Evolutionary conservation across 495 filamentous ascomycete genomes (phyloP).

Genomic region (Neurospora africana): DNA sequence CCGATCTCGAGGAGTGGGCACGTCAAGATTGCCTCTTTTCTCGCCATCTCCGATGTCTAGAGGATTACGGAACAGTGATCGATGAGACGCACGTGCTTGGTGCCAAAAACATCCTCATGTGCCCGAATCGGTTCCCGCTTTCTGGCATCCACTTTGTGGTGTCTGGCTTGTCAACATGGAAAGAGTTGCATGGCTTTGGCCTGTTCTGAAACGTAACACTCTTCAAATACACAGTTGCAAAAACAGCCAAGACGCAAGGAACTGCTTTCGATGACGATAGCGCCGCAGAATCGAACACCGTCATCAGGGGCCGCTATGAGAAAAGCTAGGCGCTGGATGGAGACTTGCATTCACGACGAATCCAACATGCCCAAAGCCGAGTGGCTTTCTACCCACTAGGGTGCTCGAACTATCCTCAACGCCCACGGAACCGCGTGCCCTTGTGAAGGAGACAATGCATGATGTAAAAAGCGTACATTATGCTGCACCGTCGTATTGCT

Average conservation of each 20-base stretch:
- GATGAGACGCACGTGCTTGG: not conserved
- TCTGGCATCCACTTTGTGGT: not conserved
- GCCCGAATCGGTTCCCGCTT: not conserved
- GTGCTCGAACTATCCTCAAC: not conserved
- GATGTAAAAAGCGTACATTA: not conserved
- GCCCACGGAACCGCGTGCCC: not conserved
- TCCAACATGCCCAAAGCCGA: not conserved
- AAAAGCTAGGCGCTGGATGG: not conserved
- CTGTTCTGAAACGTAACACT: not conserved
- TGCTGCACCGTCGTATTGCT: not conserved
- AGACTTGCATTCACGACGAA: not conserved
- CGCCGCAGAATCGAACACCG: not conserved
- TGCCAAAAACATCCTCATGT: not conserved
- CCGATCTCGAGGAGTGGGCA: not conserved
- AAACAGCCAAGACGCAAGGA: no score
- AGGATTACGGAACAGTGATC: not conserved
- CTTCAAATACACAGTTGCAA: not conserved
- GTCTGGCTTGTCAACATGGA: not conserved
- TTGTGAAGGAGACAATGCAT: not conserved
- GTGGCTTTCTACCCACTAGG: not conserved
- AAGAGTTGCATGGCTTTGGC: not conserved
- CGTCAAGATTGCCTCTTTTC: not conserved
- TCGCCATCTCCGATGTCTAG: not conserved
- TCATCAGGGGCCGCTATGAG: not conserved
- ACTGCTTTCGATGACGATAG: no score